phyloP scores from a whole-genome alignment of 2,329 filamentous ascomycete genomes.

The Paracamarosporium sp. region DNA sequence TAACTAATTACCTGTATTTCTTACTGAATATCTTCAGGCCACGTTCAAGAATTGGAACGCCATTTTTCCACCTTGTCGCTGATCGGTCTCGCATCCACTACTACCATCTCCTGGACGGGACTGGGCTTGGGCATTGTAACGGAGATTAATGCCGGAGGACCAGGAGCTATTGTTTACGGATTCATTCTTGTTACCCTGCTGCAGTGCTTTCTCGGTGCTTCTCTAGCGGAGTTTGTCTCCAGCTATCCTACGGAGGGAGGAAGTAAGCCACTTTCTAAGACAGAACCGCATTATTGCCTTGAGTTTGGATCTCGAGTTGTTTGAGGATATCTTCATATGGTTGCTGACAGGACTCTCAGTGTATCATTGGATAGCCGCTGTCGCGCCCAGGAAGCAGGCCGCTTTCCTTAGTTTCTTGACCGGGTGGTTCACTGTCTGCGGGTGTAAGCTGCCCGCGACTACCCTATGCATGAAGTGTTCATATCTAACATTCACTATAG shows the following conservation, averaged over 20 bases:
- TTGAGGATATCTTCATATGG: too few species aligned
- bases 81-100: constrained; percentile 17
- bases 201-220: constrained; percentile 16
- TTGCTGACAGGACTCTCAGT: not conserved
- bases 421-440: constrained; percentile 16
- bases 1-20: not conserved
- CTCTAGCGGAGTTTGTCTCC: constrained; percentile 17
- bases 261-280: too few species aligned
- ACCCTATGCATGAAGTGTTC: not conserved
- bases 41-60: constrained; percentile 13
- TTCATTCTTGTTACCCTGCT: constrained; percentile 14
- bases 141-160: constrained; percentile 16
- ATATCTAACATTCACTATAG: not conserved
- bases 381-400: constrained; percentile 12
- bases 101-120: constrained; percentile 18
- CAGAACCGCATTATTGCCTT: too few species aligned
- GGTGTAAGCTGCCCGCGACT: constrained; percentile 5
- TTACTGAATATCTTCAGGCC: constrained; percentile 4
- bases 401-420: constrained; percentile 17
- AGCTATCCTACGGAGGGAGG: constrained; percentile 17
- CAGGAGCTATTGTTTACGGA: constrained; percentile 17
- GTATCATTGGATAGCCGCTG: constrained; percentile 18
- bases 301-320: too few species aligned
- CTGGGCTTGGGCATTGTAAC: constrained; percentile 15
- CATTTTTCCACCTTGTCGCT: constrained; percentile 14